Conservation (phyloP, 345 rosid genomes). For the Linum tenue region DNA sequence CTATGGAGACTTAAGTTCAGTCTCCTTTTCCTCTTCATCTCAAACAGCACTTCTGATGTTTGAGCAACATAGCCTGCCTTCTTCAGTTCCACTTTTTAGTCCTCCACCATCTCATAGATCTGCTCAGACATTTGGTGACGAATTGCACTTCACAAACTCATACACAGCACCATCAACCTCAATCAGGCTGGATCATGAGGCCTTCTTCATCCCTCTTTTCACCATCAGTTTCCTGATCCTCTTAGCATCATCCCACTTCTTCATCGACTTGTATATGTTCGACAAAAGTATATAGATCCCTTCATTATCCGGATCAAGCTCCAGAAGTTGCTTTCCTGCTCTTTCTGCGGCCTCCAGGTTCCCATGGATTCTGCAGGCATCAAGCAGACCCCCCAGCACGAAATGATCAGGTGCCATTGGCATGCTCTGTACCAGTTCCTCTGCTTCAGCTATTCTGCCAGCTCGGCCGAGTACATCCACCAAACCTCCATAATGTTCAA, state of each 20-base stretch:
- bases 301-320: conserved; percentile 18
- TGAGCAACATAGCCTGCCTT: conserved; percentile 24
- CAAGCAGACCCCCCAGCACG: conserved; percentile 15
- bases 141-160: too few species aligned
- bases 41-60: conserved; percentile 20
- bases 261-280: conserved; percentile 10
- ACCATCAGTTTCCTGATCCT: conserved; percentile 14
- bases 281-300: conserved; percentile 16
- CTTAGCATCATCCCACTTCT: conserved; percentile 11
- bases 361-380: conserved; percentile 22
- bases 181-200: conserved; percentile 20
- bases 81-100: too few species aligned
- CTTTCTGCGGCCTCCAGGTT: conserved; percentile 20
- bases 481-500: conserved; percentile 17
- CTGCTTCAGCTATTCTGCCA: conserved; percentile 19
- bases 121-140: too few species aligned
- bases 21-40: conserved; percentile 25
- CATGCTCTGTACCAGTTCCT: conserved; percentile 12
- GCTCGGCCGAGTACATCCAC: conserved; percentile 15
- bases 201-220: conserved; percentile 10
- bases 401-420: conserved; percentile 18
- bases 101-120: too few species aligned
- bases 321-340: conserved; percentile 17
- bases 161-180: too few species aligned
- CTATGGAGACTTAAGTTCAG: conserved; percentile 21